phyloP scores from a whole-genome alignment of 2,329 filamentous ascomycete genomes.

The Chrysoporthe austroafricana region DNA sequence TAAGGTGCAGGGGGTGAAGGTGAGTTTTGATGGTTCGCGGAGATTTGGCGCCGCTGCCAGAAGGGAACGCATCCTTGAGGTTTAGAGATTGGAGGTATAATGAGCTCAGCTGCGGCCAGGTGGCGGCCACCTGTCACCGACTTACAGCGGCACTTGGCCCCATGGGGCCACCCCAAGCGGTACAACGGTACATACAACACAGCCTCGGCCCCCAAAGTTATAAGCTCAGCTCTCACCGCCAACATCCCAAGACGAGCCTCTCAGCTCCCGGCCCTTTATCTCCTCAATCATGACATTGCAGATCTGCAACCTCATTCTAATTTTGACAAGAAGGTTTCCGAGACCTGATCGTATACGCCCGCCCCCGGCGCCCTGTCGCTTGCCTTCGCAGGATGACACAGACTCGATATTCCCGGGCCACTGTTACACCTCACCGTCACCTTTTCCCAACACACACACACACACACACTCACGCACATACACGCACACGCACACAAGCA shows the following conservation, averaged over 20 bases:
- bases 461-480: too few relatives aligned
- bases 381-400: too few relatives aligned
- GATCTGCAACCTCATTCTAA: not conserved
- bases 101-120: not conserved
- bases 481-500: too few relatives aligned
- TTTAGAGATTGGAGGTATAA: not conserved
- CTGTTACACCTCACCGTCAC: too few relatives aligned
- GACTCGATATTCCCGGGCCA: too few relatives aligned
- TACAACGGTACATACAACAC: not conserved
- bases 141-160: not conserved
- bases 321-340: too few relatives aligned
- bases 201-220: not conserved
- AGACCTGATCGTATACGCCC: too few relatives aligned
- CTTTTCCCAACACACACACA: too few relatives aligned
- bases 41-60: conserved; percentile 4
- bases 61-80: not conserved
- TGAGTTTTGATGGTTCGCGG: not conserved
- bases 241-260: not conserved
- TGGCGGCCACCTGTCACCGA: not conserved
- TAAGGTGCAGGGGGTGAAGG: conserved; percentile 11
- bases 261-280: not conserved
- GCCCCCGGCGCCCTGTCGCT: too few relatives aligned
- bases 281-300: too few relatives aligned
- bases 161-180: too few relatives aligned
- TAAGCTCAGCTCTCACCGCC: conserved; percentile 5